These are phyloP conservation scores for Xylaria venustula DNA, from an alignment of 495 filamentous ascomycete genomes.

Conservation along the genomic window DNA sequence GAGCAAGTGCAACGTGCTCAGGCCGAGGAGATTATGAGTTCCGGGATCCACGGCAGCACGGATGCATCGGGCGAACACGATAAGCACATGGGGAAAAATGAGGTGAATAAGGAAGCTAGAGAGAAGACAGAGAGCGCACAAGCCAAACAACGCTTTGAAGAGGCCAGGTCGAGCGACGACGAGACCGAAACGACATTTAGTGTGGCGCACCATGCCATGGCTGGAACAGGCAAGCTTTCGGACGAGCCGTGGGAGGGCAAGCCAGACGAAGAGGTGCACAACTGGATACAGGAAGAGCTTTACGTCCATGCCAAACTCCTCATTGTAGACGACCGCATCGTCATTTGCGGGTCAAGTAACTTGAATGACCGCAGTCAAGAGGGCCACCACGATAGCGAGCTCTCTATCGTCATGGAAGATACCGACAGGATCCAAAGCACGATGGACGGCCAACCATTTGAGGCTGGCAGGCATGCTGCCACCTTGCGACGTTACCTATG, in stretches of 20 bases:
- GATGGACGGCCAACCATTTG: constrained; percentile 77
- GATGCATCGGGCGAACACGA: constrained; percentile 43
- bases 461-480: constrained; percentile 73
- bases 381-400: constrained; percentile 85
- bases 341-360: constrained; percentile 85
- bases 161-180: constrained; percentile 45
- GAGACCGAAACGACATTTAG: constrained; percentile 56
- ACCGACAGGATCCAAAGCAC: constrained; percentile 64
- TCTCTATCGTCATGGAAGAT: constrained; percentile 92
- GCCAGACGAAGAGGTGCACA: constrained; percentile 68
- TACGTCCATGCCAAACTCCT: constrained; percentile 89
- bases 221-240: constrained; percentile 59
- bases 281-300: constrained; percentile 92
- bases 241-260: constrained; percentile 74
- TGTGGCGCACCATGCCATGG: constrained; percentile 82
- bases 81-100: constrained; percentile 37
- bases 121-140: constrained; percentile 52
- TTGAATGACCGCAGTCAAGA: constrained; percentile 93
- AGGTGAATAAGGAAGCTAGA: constrained; percentile 44
- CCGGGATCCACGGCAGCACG: constrained; percentile 61
- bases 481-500: constrained; percentile 83
- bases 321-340: constrained; percentile 79
- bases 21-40: constrained; percentile 80
- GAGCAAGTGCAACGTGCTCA: constrained; percentile 81
- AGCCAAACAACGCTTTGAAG: constrained; percentile 65